Base-by-base conservation (phyloP, 2,329 filamentous ascomycete species). In the Orbilia javanica region DNA sequence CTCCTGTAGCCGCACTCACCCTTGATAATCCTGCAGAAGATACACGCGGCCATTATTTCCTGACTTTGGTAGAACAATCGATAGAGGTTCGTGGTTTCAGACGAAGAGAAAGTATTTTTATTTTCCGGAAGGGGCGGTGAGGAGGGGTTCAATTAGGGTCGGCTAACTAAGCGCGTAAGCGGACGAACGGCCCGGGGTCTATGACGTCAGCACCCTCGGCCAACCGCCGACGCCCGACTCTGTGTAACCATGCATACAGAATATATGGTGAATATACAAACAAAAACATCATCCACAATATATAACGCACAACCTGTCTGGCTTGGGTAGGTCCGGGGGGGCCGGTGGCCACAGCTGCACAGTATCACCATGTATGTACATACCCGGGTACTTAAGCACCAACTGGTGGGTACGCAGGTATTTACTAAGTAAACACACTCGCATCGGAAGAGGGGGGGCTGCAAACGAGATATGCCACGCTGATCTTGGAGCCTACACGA, bases 21-120 rank as follows among this genome's bases (percentile, higher is more conserved):
- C 89, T 97, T 96, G 87, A 99, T 92, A 84, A 99, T 98, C 85
- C 93, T 97, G 88, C 96, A 99, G 87, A 99, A 99, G 83, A 98
- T 93, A 84, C 96, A 99, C 80, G 91, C 87, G 67, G 91, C 88
- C 63, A 65, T 71, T 50, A 42, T 20, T 60, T 66, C n/a, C 15
- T 15, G 46, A 36, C 6, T 0, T 44, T 18, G 15, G 6, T 44
- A 20, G 42, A 6, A 44, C 15, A 44, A 44, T 44, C 6, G 20
- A 44, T 34, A 10, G 46, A 29, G 34, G 4, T 55, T 3, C 25
- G 25, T 27, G 20, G 20, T 42, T 39, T 25, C 3, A 11, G 15
- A 6, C 18, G 42, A 44, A 44, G 42, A 39, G 34, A 11, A 39
- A 29, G 36, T 44, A 25, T 42, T 39, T 18, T 11, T n/a, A n/a